These are phyloP conservation scores for Dalbergia cultrata DNA, from an alignment of 306 rosid genomes.

Conservation along the genomic window DNA sequence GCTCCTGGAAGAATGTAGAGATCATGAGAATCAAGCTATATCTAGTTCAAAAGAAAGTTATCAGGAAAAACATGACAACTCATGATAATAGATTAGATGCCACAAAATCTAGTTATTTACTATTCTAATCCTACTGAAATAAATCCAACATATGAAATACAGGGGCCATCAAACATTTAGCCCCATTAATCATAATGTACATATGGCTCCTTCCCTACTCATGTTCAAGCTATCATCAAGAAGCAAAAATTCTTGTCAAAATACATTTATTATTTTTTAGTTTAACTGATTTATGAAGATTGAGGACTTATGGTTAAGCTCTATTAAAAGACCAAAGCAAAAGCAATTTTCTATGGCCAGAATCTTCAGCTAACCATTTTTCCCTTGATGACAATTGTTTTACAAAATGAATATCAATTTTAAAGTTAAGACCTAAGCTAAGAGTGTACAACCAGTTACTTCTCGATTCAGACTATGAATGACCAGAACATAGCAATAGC, in stretches of 20 bases:
- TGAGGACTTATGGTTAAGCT: background rate
- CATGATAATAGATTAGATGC: slow-evolving; percentile 16
- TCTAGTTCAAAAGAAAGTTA: slow-evolving; percentile 34
- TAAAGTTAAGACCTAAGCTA: background rate
- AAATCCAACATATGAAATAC: slow-evolving; percentile 15
- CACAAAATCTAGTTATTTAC: slow-evolving; percentile 4
- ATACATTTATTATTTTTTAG: background rate
- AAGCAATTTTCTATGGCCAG: slow-evolving; percentile 16
- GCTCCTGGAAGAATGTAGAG: slow-evolving; percentile 62
- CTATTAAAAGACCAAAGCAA: background rate
- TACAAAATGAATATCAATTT: background rate
- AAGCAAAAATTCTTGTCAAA: background rate
- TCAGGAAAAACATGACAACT: slow-evolving; percentile 10
- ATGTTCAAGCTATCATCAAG: slow-evolving; percentile 36
- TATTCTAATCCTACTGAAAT: background rate
- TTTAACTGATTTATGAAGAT: background rate
- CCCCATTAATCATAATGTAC: background rate
- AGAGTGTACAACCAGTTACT: background rate
- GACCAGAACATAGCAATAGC: background rate
- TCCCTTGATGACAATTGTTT: background rate
- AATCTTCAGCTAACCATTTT: background rate
- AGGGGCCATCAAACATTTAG: slow-evolving; percentile 11
- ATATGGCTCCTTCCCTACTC: slow-evolving; percentile 4
- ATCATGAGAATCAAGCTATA: slow-evolving; percentile 11
- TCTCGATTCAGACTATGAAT: background rate